Percentiles rank a stretch among this genome's conserved stretches.
Evolutionary conservation across 768 basidiomycete genomes (phyloP).

Genomic region (Lentinula guzmanii): DNA sequence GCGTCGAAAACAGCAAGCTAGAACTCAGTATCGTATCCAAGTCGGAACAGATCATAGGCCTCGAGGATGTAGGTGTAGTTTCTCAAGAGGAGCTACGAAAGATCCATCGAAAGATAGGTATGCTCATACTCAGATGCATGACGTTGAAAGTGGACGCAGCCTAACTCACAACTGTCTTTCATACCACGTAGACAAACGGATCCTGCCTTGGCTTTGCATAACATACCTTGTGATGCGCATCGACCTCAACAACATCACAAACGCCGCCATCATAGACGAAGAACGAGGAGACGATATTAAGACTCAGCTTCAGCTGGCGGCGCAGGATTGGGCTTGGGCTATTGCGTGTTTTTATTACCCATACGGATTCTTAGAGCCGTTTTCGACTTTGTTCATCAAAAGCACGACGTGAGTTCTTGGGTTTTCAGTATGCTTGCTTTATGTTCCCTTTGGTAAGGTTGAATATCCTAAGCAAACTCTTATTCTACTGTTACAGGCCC

Average conservation of each 20-base stretch:
- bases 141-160: too few relatives aligned
- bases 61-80: background rate
- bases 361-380: slow-evolving; percentile 13
- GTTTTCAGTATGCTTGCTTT: too few relatives aligned
- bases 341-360: slow-evolving; percentile 18
- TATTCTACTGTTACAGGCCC: background rate
- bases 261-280: slow-evolving; percentile 16
- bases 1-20: background rate
- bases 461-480: background rate
- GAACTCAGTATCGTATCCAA: background rate
- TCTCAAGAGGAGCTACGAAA: slow-evolving; percentile 1
- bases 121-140: slow-evolving; percentile 4
- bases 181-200: background rate
- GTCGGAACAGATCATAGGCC: background rate
- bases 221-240: slow-evolving; percentile 17
- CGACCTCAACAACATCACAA: slow-evolving; percentile 16
- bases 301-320: slow-evolving; percentile 10
- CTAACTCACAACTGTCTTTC: too few relatives aligned
- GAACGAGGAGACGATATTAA: slow-evolving; percentile 16
- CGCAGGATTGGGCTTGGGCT: slow-evolving; percentile 19
- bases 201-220: slow-evolving; percentile 12
- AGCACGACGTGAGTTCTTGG: slow-evolving; percentile 11
- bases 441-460: too few relatives aligned
- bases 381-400: slow-evolving; percentile 15
- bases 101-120: slow-evolving; percentile 7